These are phyloP conservation scores for Yamadazyma paraphyllophila DNA, from an alignment of 805 yeast species.

Conservation along the genomic window DNA sequence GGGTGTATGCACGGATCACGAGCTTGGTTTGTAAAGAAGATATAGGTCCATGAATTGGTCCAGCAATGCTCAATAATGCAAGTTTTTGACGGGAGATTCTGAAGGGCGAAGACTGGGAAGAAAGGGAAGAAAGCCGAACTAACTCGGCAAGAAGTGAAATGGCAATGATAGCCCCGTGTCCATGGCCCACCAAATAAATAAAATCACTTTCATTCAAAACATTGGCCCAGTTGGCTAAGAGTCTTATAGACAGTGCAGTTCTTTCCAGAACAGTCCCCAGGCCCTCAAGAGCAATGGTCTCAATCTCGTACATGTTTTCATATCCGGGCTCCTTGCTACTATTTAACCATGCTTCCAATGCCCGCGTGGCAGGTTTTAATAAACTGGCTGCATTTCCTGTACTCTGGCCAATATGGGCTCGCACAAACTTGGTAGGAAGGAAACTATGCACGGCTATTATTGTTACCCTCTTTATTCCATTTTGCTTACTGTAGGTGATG, in stretches of 20 bases:
- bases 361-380: slow-evolving; percentile 28
- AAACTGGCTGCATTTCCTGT: slow-evolving; percentile 34
- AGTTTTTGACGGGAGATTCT: slow-evolving; percentile 18
- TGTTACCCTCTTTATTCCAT: slow-evolving; percentile 21
- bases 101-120: not conserved
- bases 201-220: slow-evolving; percentile 29
- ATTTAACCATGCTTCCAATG: slow-evolving; percentile 28
- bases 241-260: slow-evolving; percentile 21
- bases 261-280: slow-evolving; percentile 33
- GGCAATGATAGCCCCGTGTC: slow-evolving; percentile 34
- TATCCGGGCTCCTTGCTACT: slow-evolving; percentile 9
- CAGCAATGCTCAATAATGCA: slow-evolving; percentile 37
- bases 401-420: slow-evolving; percentile 33
- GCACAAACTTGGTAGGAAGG: slow-evolving; percentile 39
- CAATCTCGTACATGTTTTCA: slow-evolving; percentile 22
- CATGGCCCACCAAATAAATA: slow-evolving; percentile 32
- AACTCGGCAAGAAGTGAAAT: slow-evolving; percentile 26
- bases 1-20: slow-evolving; percentile 37
- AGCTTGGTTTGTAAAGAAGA: slow-evolving; percentile 32
- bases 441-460: slow-evolving; percentile 40
- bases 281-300: slow-evolving; percentile 41
- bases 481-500: slow-evolving; percentile 12
- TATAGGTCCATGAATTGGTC: slow-evolving; percentile 32
- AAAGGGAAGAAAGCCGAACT: slow-evolving; percentile 7
- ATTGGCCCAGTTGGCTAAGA: slow-evolving; percentile 35